Evolutionary conservation across 2,329 filamentous ascomycete genomes (phyloP).

Genomic region (Arachnopeziza araneosa): DNA sequence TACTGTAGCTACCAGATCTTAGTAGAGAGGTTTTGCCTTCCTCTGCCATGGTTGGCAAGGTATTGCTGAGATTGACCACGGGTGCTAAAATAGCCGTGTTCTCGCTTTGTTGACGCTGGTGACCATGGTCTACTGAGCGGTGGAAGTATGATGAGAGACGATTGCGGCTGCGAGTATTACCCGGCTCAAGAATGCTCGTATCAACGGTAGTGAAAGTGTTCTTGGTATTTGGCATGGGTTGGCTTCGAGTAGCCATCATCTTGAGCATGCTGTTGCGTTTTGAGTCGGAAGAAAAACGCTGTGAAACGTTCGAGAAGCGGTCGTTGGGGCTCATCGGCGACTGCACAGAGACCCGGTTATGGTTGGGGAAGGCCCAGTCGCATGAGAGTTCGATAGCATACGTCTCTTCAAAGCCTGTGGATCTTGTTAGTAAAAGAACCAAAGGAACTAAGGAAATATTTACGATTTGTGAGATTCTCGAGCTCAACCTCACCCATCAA

Average conservation of each 20-base stretch:
- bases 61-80: not conserved
- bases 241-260: not conserved
- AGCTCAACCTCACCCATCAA: slow-evolving; percentile 44
- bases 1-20: slow-evolving; percentile 42
- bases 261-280: not conserved
- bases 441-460: slow-evolving; percentile 30
- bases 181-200: not conserved
- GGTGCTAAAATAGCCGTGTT: not conserved
- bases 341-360: not conserved
- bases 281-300: not conserved
- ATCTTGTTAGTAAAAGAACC: slow-evolving; percentile 15
- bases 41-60: slow-evolving; percentile 20
- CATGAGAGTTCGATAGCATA: not conserved
- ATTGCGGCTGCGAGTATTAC: not conserved
- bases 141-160: not conserved
- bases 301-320: not conserved
- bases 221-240: not conserved
- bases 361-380: not conserved
- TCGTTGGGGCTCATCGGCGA: not conserved
- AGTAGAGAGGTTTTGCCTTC: slow-evolving; percentile 45
- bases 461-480: slow-evolving; percentile 60
- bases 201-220: not conserved
- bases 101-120: not conserved
- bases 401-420: not conserved
- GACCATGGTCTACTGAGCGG: not conserved